A percentile compares a stretch with the other conserved stretches of the same genome.
These are phyloP conservation scores for Aphanomyces cochlioides DNA, from an alignment of 352 stramenopile genomes.

Conservation along the genomic window DNA sequence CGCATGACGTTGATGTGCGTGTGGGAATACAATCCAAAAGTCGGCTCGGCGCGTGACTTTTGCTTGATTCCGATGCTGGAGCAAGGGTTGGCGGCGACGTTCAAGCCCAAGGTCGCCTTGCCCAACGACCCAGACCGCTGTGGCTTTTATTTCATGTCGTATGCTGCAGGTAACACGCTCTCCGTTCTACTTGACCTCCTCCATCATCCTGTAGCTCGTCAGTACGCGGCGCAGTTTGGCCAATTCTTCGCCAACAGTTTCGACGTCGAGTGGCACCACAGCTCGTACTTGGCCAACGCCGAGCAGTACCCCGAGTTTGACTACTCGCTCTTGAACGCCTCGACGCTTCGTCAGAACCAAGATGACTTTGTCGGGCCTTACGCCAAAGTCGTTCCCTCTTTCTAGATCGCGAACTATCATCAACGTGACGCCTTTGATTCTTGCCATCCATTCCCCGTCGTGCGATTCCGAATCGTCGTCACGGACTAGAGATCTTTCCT, in stretches of 20 bases:
- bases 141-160: slow-evolving; percentile 82
- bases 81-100: slow-evolving; percentile 60
- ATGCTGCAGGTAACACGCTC: slow-evolving; percentile 34
- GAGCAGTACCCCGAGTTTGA: slow-evolving; percentile 48
- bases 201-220: slow-evolving; percentile 45
- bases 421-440: no score
- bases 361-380: slow-evolving; percentile 51
- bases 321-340: slow-evolving; percentile 59
- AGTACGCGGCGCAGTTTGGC: slow-evolving; percentile 69
- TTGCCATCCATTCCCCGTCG: no score
- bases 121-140: slow-evolving; percentile 74
- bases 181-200: no score
- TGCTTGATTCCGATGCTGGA: slow-evolving; percentile 77
- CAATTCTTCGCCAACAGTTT: slow-evolving; percentile 83
- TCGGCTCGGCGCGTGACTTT: slow-evolving; percentile 48
- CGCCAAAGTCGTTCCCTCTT: no score
- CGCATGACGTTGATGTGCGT: slow-evolving; percentile 81
- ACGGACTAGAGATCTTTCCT: no score
- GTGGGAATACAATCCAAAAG: slow-evolving; percentile 62
- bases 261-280: slow-evolving; percentile 62
- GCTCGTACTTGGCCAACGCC: slow-evolving; percentile 64
- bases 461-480: no score
- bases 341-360: slow-evolving; percentile 66
- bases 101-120: slow-evolving; percentile 31
- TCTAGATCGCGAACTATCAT: no score